Conservation (phyloP, 2,329 filamentous ascomycete genomes). For the Cordyceps cateniannulata region DNA sequence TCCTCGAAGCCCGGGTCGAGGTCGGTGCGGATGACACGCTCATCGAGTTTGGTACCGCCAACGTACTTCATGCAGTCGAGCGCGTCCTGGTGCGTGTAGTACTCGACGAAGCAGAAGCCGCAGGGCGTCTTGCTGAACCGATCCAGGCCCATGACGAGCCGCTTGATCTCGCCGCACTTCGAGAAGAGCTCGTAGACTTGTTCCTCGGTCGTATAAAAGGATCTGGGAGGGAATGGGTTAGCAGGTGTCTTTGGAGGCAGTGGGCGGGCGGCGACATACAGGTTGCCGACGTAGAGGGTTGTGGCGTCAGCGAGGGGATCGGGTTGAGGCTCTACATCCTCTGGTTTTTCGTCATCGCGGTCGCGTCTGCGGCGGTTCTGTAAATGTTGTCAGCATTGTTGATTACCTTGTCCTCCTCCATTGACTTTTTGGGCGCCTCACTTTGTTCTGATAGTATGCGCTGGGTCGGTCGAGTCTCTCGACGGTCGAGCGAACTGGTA, state of each 20-base stretch:
- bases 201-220: slow-evolving; percentile 98
- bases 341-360: slow-evolving; percentile 47
- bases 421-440: slow-evolving; percentile 34
- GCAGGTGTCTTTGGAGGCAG: background rate
- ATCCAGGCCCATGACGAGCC: slow-evolving; percentile 94
- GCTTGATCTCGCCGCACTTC: slow-evolving; percentile 97
- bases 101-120: slow-evolving; percentile 99
- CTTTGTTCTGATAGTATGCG: slow-evolving; percentile 83
- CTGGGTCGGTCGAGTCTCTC: slow-evolving; percentile 91
- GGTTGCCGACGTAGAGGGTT: slow-evolving; percentile 94
- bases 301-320: slow-evolving; percentile 82
- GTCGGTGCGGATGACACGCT: slow-evolving; percentile 92
- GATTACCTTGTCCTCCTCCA: background rate
- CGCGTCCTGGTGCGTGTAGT: slow-evolving; percentile 95
- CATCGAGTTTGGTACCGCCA: slow-evolving; percentile 94
- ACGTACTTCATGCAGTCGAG: slow-evolving; percentile 98
- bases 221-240: slow-evolving; percentile 43
- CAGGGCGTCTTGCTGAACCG: slow-evolving; percentile 96
- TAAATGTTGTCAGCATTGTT: background rate
- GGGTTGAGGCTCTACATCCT: slow-evolving; percentile 40
- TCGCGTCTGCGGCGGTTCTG: slow-evolving; percentile 69
- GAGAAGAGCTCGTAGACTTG: slow-evolving; percentile 96
- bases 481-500: slow-evolving; percentile 49
- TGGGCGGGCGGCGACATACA: slow-evolving; percentile 42
- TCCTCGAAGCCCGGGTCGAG: slow-evolving; percentile 94